Base-by-base conservation (phyloP, 306 rosid species). In the Prunus kanzakura region DNA sequence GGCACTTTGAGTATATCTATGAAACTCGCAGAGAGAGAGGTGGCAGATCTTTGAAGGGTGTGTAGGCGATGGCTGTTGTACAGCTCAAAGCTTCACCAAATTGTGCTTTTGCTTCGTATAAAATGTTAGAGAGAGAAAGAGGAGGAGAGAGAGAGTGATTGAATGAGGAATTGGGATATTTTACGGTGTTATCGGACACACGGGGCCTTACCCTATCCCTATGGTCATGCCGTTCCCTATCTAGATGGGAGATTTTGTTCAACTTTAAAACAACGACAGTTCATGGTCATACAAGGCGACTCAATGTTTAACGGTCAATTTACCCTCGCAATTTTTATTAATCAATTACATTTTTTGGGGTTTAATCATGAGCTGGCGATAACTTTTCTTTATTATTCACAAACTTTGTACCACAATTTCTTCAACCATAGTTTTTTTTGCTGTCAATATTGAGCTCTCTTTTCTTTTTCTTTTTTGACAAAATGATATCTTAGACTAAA, bases 71-170 rank as follows among this genome's bases (percentile, higher is more conserved):
- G 80, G 85, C 76, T 72, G 74, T 77, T 57, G 86, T 76, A 84
- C 93, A 89, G 89, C 87, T 86, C 81, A 79, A 73, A 73, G 84
- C 79, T 74, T 16, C 80, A 81, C 76, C 78, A 73, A 67, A 56
- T 75, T 73, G 55, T 81, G 70, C 75, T 76, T 78, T 64, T 82
- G 38, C 64, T 71, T 20, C 54, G 58, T 23, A 11, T 35, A 57
- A 38, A 41, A 35, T 69, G 54, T 73, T 29, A 51, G 27, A 57
- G 56, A 14, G 57, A 38, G 10, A 41, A 25, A 22, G 41, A 43
- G 43, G 10, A 61, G n/a, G 38, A 18, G 3, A 43, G 56, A 38
- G 57, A 41, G 72, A 76, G 76, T 56, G 64, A 62, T 43, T 29
- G 69, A 29, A 47, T 43, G 64, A 52, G 4, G 60, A 23, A 8